Conservation (phyloP, 768 basidiomycete genomes). For the Polyporus arcularius region DNA sequence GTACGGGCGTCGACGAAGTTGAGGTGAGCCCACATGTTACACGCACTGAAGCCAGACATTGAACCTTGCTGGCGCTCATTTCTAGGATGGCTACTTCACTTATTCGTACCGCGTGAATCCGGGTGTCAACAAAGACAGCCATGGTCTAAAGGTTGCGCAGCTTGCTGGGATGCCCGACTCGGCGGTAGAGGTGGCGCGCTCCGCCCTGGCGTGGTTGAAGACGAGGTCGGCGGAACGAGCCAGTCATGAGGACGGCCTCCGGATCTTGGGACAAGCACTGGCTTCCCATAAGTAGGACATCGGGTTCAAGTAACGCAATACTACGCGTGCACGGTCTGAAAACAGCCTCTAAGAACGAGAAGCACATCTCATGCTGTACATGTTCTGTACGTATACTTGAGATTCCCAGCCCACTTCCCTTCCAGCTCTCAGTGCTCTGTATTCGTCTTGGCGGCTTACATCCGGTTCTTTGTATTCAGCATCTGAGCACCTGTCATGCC, state of each 20-base stretch:
- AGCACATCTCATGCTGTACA: no score
- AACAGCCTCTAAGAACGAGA: no score
- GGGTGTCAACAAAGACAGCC: conserved; percentile 89
- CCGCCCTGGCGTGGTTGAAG: conserved; percentile 47
- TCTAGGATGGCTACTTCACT: conserved; percentile 73
- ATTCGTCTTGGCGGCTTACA: no score
- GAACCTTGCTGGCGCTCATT: neutral
- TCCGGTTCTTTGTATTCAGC: no score
- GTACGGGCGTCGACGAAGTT: conserved; percentile 82
- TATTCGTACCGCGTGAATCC: conserved; percentile 82
- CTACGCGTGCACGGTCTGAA: no score
- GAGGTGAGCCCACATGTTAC: conserved; percentile 48
- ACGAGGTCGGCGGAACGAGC: conserved; percentile 4
- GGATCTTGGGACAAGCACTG: conserved; percentile 20
- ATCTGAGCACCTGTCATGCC: no score
- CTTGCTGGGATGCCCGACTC: conserved; percentile 79
- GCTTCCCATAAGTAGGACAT: neutral
- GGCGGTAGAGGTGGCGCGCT: conserved; percentile 61
- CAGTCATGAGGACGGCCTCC: conserved; percentile 12
- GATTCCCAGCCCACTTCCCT: no score
- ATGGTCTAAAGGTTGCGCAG: conserved; percentile 87
- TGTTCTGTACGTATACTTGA: no score
- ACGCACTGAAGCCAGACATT: neutral
- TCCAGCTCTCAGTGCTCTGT: no score
- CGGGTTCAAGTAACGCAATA: no score